Base-by-base conservation (phyloP, 2,329 filamentous ascomycete genomes). In the Metarhizium brunneum region DNA sequence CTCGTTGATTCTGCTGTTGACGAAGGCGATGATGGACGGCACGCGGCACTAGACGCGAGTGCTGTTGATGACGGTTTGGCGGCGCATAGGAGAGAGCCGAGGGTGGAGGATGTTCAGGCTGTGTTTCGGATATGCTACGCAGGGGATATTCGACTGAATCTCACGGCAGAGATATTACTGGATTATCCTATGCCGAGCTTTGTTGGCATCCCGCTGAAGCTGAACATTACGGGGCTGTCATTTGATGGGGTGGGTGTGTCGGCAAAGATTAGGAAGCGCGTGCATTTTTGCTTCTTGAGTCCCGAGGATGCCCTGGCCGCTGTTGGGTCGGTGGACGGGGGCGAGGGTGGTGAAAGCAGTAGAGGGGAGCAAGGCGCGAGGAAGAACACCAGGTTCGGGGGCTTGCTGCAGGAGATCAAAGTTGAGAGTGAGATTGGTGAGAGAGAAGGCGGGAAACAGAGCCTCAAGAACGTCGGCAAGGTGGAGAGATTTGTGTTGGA, bases 101-200 rank as follows among this genome's bases (percentile, higher is more conserved):
- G 86, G 30, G 81, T 88, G 2, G 90, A 96, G 60, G 94, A 99
- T 66, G 79, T 96, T 54, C 94, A 99, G 69, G 88, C 95, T 51
- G 88, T 97, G 6, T 92, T 95, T 65, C 87, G 92, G 61, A 92
- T 95, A 58, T 85, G 85, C 55, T 99, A 99, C 71, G 83, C 86
- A 2, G 94, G 94, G 36, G 88, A 96, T 66, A 81, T 99, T 57
- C 85, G 86, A 61, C 81, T 99, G 56, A 90, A 91, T 58, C 78
- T 99, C 52, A 97, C 94, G 29, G 92, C 94, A 0, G 92, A 97
- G 71, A 96, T 99, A 47, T 77, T 97, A 36, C 84, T 99, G 38
- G 94, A 99, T 71, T 99, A 99, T 69, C 94, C 94, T 1, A 97
- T 97, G 90, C 92, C 92, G 45, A 95, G 90, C 74, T 99, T 99